These are phyloP conservation scores for Perkinsus chesapeaki DNA, from an alignment of 169 alveolate species.

Conservation along the genomic window DNA sequence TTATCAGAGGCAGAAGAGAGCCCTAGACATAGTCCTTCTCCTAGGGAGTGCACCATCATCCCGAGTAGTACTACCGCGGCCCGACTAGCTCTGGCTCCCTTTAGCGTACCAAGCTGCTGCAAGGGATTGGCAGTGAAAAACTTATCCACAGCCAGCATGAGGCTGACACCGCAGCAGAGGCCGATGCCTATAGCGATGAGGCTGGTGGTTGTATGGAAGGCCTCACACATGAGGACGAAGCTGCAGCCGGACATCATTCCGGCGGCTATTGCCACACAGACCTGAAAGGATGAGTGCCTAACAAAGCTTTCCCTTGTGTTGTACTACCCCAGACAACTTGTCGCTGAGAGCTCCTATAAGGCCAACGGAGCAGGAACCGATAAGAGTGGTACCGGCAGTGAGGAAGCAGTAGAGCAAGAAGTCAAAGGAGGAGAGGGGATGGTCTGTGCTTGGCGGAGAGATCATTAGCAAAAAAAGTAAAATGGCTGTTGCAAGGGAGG, in stretches of 20 bases:
- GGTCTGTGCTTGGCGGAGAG: not conserved
- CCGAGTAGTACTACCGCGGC: not conserved
- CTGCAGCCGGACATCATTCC: not conserved
- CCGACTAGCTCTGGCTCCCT: not conserved
- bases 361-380: not conserved
- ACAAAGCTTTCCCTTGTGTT: not conserved
- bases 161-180: not conserved
- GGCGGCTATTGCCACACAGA: not conserved
- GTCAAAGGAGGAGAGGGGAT: not conserved
- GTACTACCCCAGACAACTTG: not conserved
- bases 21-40: not conserved
- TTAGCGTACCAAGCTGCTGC: not conserved
- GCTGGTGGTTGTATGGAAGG: not conserved
- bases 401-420: not conserved
- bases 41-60: not conserved
- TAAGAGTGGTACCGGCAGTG: not conserved
- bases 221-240: not conserved
- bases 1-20: not conserved
- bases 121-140: not conserved
- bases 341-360: not conserved
- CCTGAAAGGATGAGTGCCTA: not conserved
- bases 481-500: not conserved
- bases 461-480: not conserved
- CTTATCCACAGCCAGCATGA: not conserved
- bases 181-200: not conserved